A percentile compares a stretch with the other conserved stretches of the same genome.
Conservation (phyloP, 805 yeast genomes). For the Saccharomycopsis microspora region DNA sequence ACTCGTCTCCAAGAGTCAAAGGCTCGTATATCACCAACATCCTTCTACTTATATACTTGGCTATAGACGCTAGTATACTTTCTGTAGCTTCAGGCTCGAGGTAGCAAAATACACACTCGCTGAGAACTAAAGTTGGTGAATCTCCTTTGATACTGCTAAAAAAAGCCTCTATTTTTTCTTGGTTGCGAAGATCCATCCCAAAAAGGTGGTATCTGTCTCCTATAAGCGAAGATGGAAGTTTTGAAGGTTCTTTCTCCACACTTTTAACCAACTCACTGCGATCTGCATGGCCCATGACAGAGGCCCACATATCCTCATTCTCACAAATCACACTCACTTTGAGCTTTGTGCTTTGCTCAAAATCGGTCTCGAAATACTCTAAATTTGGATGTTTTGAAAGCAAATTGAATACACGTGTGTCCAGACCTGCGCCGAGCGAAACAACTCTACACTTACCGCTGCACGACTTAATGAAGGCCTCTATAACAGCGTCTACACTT, state of each 20-base stretch:
- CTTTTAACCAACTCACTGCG: not conserved
- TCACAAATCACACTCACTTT: conserved; percentile 38
- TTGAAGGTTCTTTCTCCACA: not conserved
- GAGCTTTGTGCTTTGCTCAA: conserved; percentile 37
- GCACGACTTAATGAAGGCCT: conserved; percentile 23
- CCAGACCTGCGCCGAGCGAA: conserved; percentile 76
- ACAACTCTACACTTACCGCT: conserved; percentile 33
- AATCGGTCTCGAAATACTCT: conserved; percentile 52
- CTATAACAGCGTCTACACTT: conserved; percentile 31
- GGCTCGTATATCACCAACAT: conserved; percentile 56
- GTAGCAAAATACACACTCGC: conserved; percentile 74
- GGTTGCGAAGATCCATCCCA: not conserved
- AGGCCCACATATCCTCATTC: conserved; percentile 12
- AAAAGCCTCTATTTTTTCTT: not conserved
- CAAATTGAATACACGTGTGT: conserved; percentile 50
- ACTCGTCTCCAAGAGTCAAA: conserved; percentile 45
- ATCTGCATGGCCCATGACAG: not conserved
- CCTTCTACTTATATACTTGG: conserved; percentile 27
- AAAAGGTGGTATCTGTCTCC: not conserved
- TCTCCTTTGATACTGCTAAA: no score
- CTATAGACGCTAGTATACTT: conserved; percentile 21
- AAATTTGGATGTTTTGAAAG: conserved; percentile 26
- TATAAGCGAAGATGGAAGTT: not conserved
- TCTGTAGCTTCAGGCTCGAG: conserved; percentile 38
- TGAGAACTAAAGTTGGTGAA: conserved; percentile 48